Evolutionary conservation across 2,329 filamentous ascomycete species (phyloP).

Genomic region (Epichloe elymi): DNA sequence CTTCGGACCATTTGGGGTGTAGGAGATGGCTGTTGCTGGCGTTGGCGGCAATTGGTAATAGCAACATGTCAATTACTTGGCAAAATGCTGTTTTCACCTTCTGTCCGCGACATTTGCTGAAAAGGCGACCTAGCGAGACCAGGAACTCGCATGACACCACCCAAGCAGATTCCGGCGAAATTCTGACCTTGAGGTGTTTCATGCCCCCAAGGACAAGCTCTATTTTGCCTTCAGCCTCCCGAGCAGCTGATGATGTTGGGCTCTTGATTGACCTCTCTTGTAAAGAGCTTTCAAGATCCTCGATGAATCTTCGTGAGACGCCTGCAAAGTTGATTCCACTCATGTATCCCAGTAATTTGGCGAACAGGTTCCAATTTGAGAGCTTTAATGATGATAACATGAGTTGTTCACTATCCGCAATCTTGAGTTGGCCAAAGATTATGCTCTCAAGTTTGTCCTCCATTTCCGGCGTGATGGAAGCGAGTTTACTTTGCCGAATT

Average conservation of each 20-base stretch:
- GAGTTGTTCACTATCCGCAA: conserved; percentile 71
- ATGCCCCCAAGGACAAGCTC: conserved; percentile 83
- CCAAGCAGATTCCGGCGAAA: conserved; percentile 63
- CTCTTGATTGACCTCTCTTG: conserved; percentile 63
- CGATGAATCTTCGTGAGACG: conserved; percentile 69
- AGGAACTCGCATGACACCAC: conserved; percentile 83
- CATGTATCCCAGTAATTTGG: conserved; percentile 89
- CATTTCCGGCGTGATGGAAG: conserved; percentile 77
- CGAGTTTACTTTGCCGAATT: conserved; percentile 75
- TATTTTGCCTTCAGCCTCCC: conserved; percentile 65
- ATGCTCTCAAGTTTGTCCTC: conserved; percentile 89
- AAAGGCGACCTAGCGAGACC: conserved; percentile 66
- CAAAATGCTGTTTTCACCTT: conserved; percentile 91
- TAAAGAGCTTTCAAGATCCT: conserved; percentile 66
- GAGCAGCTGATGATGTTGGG: conserved; percentile 39
- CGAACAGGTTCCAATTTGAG: conserved; percentile 92
- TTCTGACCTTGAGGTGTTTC: conserved; percentile 72
- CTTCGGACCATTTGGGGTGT: conserved; percentile 74
- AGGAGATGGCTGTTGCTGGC: conserved; percentile 64
- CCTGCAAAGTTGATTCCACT: conserved; percentile 81
- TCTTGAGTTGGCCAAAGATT: conserved; percentile 90
- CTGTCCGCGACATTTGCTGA: conserved; percentile 73
- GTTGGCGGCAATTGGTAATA: conserved; percentile 76
- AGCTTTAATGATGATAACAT: conserved; percentile 68
- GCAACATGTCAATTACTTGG: conserved; percentile 72